Conservation (phyloP, 1,139 yeast genomes). For the Geotrichum histeridarum region DNA sequence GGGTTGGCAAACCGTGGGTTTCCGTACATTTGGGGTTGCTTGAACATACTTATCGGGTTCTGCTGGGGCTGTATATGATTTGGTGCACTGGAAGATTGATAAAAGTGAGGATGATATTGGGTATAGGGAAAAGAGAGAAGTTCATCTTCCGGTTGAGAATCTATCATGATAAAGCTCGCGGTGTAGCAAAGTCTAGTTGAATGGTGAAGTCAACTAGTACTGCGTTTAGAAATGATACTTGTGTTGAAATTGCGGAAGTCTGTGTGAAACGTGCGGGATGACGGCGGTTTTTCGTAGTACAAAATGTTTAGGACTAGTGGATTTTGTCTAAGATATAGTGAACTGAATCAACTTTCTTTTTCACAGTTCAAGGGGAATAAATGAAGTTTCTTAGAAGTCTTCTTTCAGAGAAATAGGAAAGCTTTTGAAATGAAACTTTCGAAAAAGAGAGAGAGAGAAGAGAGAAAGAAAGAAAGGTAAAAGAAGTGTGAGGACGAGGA, state of each 20-base stretch:
- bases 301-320: not conserved
- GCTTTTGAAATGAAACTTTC: too few species aligned
- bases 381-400: not conserved
- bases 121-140: constrained; percentile 9
- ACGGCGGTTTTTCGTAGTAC: not conserved
- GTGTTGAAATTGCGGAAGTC: constrained; percentile 1
- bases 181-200: not conserved
- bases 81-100: not conserved
- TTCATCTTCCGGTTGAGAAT: constrained; percentile 10
- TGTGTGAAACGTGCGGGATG: not conserved
- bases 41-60: constrained; percentile 1
- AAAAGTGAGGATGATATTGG: constrained; percentile 1
- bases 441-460: not conserved
- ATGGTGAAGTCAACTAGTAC: not conserved
- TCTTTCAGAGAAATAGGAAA: not conserved
- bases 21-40: constrained; percentile 8
- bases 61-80: constrained; percentile 6
- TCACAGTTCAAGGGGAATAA: not conserved
- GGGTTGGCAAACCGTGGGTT: not conserved
- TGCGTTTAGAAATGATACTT: not conserved
- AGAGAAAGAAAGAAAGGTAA: not conserved
- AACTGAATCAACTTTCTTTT: not conserved
- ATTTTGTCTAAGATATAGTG: not conserved
- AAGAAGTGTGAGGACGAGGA: not conserved
- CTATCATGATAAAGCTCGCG: not conserved